Conservation (phyloP, 352 stramenopile species). For the Globisporangium iwayamae region DNA sequence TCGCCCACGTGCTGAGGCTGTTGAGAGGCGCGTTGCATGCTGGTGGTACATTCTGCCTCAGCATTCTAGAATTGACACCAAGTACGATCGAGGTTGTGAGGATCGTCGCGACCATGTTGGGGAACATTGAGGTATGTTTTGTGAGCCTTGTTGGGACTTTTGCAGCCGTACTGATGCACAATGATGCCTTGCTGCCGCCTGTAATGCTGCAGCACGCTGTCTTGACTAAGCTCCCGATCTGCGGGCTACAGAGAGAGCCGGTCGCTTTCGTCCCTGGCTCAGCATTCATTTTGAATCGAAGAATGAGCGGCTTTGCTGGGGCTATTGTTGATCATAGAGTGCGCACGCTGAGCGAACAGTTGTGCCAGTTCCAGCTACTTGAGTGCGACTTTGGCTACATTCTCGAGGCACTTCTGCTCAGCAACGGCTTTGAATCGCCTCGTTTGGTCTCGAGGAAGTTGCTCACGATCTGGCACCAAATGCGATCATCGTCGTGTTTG, state of each 20-base stretch:
- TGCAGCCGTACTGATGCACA: neutral
- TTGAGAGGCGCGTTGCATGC: slow-evolving; percentile 38
- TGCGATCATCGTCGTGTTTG: slow-evolving; percentile 1
- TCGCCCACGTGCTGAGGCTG: slow-evolving; percentile 33
- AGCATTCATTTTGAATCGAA: slow-evolving; percentile 27
- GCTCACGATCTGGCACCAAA: slow-evolving; percentile 20
- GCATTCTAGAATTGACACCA: slow-evolving; percentile 7
- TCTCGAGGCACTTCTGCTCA: slow-evolving; percentile 32
- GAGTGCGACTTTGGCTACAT: slow-evolving; percentile 25
- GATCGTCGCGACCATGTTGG: slow-evolving; percentile 22
- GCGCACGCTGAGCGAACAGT: slow-evolving; percentile 17
- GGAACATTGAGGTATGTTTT: slow-evolving; percentile 23
- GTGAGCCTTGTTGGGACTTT: neutral
- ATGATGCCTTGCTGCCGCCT: neutral
- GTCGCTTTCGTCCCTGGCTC: slow-evolving; percentile 36
- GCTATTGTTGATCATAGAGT: neutral
- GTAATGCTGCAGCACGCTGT: slow-evolving; percentile 22
- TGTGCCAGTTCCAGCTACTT: slow-evolving; percentile 31
- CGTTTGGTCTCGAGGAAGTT: slow-evolving; percentile 19
- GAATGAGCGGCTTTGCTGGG: neutral
- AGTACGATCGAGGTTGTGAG: slow-evolving; percentile 21
- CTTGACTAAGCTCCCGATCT: slow-evolving; percentile 28
- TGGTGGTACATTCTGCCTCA: slow-evolving; percentile 37
- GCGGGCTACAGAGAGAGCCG: slow-evolving; percentile 24
- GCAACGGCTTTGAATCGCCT: slow-evolving; percentile 22